Evolutionary conservation across 2,329 filamentous ascomycete genomes (phyloP), one percentile per base, ranked within the genome.

Genomic region (Phaeosphaeriaceae sp.): DNA sequence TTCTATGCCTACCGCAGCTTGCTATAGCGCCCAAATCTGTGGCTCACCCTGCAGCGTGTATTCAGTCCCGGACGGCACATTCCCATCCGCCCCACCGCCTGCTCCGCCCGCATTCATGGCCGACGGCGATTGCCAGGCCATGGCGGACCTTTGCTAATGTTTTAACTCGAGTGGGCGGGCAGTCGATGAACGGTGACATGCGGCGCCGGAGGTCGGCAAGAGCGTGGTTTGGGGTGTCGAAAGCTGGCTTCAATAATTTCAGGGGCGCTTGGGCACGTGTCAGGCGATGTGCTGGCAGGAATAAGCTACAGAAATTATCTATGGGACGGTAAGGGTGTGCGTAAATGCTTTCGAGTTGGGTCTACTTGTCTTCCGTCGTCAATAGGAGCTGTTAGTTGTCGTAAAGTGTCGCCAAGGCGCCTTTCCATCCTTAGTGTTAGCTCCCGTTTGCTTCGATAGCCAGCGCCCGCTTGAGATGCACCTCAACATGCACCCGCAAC

Each of bases 61-160:
- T 69, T 89, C 87, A 3, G 87, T 89, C 52, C 85, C 87, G 64
- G 82, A 72, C 75, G 84, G 72, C 51, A 68, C 77, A 72, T 74
- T 74, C 45, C 77, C 74, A 52, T 79, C 78, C 52, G 69, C 76
- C 49, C 75, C 77, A 44, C 77, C 79, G 42, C 76, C 74, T 58
- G 77, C 78, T 54, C 78, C 80, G 73, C 81, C 82, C 69, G 79
- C 79, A 60, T 81, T 79, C 77, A 84, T 83, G 73, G 82, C 83
- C 69, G 82, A 84, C 70, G 83, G 81, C 72, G 83, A 85, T 79
- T 88, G 86, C 85, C 85, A 89, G 76, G 86, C 85, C 86, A 89
- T 88, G 66, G 65, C 72, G 56, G 61, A 65, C 46, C 56, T 58
- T 50, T 57, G 49, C 47, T 52, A 43, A 40, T 42, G 43, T 56